phyloP scores from a whole-genome alignment of 1,139 yeast species.

The Yamadazyma kanchanaburiensis region DNA sequence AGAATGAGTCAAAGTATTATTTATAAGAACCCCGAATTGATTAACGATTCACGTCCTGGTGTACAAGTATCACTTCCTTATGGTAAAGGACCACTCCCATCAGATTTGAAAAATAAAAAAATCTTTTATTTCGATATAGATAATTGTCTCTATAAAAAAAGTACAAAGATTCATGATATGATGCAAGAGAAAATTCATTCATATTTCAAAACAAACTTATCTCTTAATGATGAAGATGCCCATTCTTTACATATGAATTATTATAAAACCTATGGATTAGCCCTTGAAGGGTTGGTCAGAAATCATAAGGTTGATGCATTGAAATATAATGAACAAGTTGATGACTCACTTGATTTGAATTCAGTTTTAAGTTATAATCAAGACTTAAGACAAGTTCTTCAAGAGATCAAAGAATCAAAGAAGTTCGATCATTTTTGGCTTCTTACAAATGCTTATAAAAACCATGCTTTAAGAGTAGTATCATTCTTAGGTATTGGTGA shows the following conservation, averaged over 20 bases:
- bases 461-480: slow-evolving; percentile 78
- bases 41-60: slow-evolving; percentile 23
- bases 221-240: slow-evolving; percentile 74
- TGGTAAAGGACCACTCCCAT: slow-evolving; percentile 47
- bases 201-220: slow-evolving; percentile 66
- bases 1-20: slow-evolving; percentile 4
- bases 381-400: slow-evolving; percentile 48
- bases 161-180: slow-evolving; percentile 74
- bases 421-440: slow-evolving; percentile 61
- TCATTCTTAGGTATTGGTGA: slow-evolving; percentile 83
- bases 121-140: slow-evolving; percentile 91
- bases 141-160: slow-evolving; percentile 77
- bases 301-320: slow-evolving; percentile 82
- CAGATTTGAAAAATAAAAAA: slow-evolving; percentile 24
- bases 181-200: slow-evolving; percentile 86
- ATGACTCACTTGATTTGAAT: slow-evolving; percentile 87
- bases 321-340: slow-evolving; percentile 84
- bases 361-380: slow-evolving; percentile 62
- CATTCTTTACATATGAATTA: slow-evolving; percentile 65
- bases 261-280: slow-evolving; percentile 85
- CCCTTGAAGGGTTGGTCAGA: slow-evolving; percentile 82
- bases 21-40: slow-evolving; percentile 23
- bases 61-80: slow-evolving; percentile 36
- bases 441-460: slow-evolving; percentile 90
- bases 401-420: slow-evolving; percentile 37